A percentile compares a stretch with the other conserved stretches of the same genome.
Evolutionary conservation across 2,329 filamentous ascomycete genomes (phyloP).

Genomic region (Cytospora leucostoma): DNA sequence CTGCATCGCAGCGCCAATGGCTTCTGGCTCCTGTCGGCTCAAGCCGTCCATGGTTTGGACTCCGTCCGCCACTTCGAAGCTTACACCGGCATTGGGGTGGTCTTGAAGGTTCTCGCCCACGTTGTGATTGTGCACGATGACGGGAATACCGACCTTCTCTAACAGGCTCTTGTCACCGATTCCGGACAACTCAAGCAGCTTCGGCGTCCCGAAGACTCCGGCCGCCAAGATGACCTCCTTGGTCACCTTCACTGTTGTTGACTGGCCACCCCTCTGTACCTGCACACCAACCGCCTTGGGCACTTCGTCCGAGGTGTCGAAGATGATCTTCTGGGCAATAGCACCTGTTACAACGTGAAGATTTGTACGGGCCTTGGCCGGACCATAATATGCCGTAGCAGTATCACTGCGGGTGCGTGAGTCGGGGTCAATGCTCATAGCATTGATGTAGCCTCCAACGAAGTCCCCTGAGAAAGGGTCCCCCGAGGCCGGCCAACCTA

Average conservation of each 20-base stretch:
- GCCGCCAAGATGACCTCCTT: constrained; percentile 44
- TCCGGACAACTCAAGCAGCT: constrained; percentile 36
- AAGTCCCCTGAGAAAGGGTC: neutral
- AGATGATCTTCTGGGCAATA: neutral
- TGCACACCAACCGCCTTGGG: neutral
- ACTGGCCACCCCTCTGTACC: neutral
- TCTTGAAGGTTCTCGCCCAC: constrained; percentile 49
- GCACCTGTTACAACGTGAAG: constrained; percentile 2
- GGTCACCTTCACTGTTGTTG: neutral
- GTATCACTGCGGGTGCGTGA: constrained; percentile 11
- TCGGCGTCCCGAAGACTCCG: constrained; percentile 39
- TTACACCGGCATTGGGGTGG: constrained; percentile 38
- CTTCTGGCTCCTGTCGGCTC: constrained; percentile 33
- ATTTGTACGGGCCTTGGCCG: constrained; percentile 3
- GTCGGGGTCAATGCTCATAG: constrained; percentile 2
- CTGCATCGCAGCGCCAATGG: constrained; percentile 34
- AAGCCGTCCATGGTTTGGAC: constrained; percentile 40
- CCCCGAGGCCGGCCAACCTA: neutral
- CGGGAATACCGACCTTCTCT: constrained; percentile 38
- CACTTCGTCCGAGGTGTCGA: neutral
- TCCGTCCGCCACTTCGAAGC: constrained; percentile 43
- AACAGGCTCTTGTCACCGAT: constrained; percentile 44
- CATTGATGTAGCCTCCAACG: neutral
- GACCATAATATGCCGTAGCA: constrained; percentile 3
- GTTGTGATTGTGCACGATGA: constrained; percentile 41